Conservation (phyloP, 2,329 filamentous ascomycete species). For the Cercospora sp. region DNA sequence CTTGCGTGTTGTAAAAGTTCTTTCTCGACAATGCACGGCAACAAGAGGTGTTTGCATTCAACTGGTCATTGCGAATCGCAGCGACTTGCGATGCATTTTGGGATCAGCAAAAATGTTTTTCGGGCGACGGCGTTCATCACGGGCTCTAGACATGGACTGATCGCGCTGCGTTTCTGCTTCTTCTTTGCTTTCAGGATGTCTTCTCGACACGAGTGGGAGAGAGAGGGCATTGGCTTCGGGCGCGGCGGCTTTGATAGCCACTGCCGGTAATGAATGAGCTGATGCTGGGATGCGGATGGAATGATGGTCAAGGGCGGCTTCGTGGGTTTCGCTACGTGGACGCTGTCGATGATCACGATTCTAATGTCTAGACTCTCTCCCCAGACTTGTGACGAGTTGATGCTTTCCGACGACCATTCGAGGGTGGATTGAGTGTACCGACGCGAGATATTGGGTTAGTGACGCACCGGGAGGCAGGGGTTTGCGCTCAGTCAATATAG, state of each 20-base stretch:
- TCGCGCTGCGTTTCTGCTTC: constrained; percentile 23
- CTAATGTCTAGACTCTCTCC: constrained; percentile 14
- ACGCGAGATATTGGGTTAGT: constrained; percentile 6
- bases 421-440: constrained; percentile 2
- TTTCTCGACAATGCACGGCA: constrained; percentile 16
- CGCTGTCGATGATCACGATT: constrained; percentile 8
- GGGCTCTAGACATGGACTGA: constrained; percentile 17
- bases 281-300: constrained; percentile 1
- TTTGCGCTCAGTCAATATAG: constrained; percentile 17
- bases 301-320: constrained; percentile 15
- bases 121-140: constrained; percentile 22
- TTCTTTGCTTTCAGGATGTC: constrained; percentile 13
- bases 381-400: constrained; percentile 13
- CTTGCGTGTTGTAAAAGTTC: constrained; percentile 18
- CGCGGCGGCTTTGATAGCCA: constrained; percentile 4
- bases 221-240: constrained; percentile 9
- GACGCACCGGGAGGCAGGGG: constrained; percentile 1
- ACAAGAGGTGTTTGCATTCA: constrained; percentile 11
- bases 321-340: constrained; percentile 8
- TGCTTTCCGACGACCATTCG: constrained; percentile 9
- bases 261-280: constrained; percentile 2
- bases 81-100: constrained; percentile 16
- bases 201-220: neutral
- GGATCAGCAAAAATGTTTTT: constrained; percentile 7
- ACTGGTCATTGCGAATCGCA: neutral